Evolutionary conservation across 2,329 filamentous ascomycete species (phyloP).

Genomic region (Ophiognomonia clavigignenti-juglandacearum): DNA sequence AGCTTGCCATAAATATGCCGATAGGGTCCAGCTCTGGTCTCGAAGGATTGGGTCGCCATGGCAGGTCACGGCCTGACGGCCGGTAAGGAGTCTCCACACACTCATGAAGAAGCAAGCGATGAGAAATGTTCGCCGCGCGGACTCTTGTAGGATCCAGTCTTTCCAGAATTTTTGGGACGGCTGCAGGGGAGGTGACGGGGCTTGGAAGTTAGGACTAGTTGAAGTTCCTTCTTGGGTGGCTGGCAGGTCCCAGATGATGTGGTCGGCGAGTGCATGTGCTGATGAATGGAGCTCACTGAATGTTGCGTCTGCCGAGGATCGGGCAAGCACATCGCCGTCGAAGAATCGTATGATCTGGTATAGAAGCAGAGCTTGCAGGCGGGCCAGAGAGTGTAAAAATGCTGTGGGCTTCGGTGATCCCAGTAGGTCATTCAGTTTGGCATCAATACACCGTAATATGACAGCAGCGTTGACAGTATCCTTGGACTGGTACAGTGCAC

Average conservation of each 20-base stretch:
- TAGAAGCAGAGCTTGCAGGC: slow-evolving; percentile 36
- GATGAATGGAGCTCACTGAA: slow-evolving; percentile 28
- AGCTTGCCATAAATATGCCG: slow-evolving; percentile 33
- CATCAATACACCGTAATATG: slow-evolving; percentile 44
- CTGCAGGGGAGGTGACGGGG: too few species aligned
- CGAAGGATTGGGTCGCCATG: slow-evolving; percentile 24
- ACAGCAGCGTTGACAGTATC: slow-evolving; percentile 41
- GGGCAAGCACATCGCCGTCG: slow-evolving; percentile 34
- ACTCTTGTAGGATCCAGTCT: slow-evolving; percentile 49
- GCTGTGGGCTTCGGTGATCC: slow-evolving; percentile 26
- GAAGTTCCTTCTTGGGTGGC: slow-evolving; percentile 18
- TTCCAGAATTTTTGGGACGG: slow-evolving; percentile 45
- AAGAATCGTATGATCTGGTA: slow-evolving; percentile 43
- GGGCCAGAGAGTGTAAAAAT: slow-evolving; percentile 28
- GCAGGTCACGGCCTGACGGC: slow-evolving; percentile 22
- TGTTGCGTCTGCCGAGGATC: slow-evolving; percentile 26
- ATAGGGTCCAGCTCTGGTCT: slow-evolving; percentile 35
- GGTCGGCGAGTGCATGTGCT: slow-evolving; percentile 26
- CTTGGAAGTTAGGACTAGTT: slow-evolving; percentile 25
- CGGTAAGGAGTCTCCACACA: slow-evolving; percentile 24
- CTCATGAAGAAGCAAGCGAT: slow-evolving; percentile 40
- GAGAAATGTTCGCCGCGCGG: slow-evolving; percentile 45
- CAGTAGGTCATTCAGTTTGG: slow-evolving; percentile 38
- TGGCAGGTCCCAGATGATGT: slow-evolving; percentile 27
- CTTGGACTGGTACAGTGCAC: slow-evolving; percentile 47